Conservation (phyloP, 2,329 filamentous ascomycete species). For the Trichoderma harzianum region DNA sequence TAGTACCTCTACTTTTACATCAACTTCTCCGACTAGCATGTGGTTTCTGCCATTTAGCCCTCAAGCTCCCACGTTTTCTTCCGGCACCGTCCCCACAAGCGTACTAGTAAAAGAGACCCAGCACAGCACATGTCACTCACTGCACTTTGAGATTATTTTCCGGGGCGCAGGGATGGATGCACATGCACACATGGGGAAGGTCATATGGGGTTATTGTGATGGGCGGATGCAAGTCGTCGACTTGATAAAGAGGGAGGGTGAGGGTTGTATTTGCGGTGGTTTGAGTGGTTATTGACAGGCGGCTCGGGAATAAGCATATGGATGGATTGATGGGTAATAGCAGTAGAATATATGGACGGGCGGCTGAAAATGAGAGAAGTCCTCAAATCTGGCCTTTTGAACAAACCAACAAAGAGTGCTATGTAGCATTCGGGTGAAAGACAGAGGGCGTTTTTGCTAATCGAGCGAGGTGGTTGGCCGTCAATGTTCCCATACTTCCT, state of each 20-base stretch:
- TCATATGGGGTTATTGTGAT: neutral
- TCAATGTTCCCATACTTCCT: neutral
- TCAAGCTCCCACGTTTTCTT: neutral
- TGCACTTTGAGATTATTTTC: neutral
- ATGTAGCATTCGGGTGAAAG: neutral
- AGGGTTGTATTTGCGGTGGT: neutral
- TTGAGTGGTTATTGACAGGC: neutral
- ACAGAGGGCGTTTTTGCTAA: no score
- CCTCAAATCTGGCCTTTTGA: neutral
- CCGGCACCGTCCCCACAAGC: neutral
- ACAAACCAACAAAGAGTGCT: neutral
- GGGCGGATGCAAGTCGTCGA: neutral
- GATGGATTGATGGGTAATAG: neutral
- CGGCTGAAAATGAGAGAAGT: neutral
- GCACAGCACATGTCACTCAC: neutral
- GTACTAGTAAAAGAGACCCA: neutral
- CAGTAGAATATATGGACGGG: neutral
- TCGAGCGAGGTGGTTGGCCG: neutral
- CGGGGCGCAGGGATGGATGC: slow-evolving; percentile 9
- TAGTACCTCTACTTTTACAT: neutral
- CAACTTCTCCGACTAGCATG: neutral
- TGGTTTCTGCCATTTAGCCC: neutral
- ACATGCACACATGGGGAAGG: slow-evolving; percentile 1
- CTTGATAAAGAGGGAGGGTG: neutral
- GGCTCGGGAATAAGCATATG: neutral